Percentiles rank a stretch among this genome's conserved stretches.
Evolutionary conservation across 2,329 filamentous ascomycete species (phyloP).

Genomic region (Cladophialophora immunda): DNA sequence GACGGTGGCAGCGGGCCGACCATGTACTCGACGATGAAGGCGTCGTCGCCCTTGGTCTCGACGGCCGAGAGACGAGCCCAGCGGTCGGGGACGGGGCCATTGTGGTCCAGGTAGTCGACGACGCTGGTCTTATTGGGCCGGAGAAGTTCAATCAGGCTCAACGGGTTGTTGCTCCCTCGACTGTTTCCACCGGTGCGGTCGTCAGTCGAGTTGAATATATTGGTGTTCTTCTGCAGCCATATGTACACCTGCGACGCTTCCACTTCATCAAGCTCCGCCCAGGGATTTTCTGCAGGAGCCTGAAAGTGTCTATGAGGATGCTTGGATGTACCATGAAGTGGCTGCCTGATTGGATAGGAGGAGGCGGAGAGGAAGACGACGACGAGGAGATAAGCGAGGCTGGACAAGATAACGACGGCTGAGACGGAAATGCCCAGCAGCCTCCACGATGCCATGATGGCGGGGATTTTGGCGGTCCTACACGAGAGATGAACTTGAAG

Average conservation of each 20-base stretch:
- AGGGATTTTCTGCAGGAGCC: slow-evolving; percentile 31
- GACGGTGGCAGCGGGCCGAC: slow-evolving; percentile 59
- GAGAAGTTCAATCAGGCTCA: slow-evolving; percentile 59
- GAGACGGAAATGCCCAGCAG: slow-evolving; percentile 22
- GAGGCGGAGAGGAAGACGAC: slow-evolving; percentile 11
- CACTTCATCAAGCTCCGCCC: slow-evolving; percentile 27
- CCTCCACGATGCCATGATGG: slow-evolving; percentile 26
- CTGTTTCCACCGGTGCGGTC: not conserved
- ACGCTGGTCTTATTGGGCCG: slow-evolving; percentile 60
- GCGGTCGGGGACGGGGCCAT: slow-evolving; percentile 47
- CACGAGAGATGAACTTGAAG: not conserved
- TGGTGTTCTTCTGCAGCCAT: slow-evolving; percentile 21
- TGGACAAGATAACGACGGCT: slow-evolving; percentile 26
- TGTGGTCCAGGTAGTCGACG: slow-evolving; percentile 55
- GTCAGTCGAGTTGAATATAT: slow-evolving; percentile 13
- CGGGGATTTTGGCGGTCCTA: not conserved
- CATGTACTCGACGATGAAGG: slow-evolving; percentile 50
- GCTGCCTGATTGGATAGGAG: slow-evolving; percentile 10
- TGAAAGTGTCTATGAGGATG: slow-evolving; percentile 27
- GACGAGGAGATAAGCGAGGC: slow-evolving; percentile 32
- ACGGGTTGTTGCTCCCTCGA: slow-evolving; percentile 52
- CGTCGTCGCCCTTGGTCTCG: slow-evolving; percentile 22
- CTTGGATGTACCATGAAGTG: not conserved
- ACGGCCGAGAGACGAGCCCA: slow-evolving; percentile 58
- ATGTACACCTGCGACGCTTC: slow-evolving; percentile 32